phyloP scores from a whole-genome alignment of 2,329 filamentous ascomycete species.

The Aureobasidium sp. region DNA sequence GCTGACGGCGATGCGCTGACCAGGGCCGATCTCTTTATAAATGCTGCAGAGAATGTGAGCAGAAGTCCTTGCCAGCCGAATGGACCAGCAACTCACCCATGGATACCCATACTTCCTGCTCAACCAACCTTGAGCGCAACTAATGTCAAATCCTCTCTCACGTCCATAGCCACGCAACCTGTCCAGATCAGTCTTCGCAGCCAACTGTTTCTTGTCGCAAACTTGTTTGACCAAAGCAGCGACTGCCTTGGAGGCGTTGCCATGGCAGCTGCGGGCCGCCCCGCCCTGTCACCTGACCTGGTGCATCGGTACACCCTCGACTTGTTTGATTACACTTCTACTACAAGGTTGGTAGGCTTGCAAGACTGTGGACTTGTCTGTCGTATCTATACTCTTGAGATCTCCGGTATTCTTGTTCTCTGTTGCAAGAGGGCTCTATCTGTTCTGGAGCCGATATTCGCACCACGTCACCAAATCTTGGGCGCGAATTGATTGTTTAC shows the following conservation, averaged over 20 bases:
- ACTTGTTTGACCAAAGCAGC: neutral
- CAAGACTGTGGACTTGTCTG: neutral
- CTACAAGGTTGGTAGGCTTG: neutral
- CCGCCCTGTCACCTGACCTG: slow-evolving; percentile 1
- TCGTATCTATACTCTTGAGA: neutral
- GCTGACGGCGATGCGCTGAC: slow-evolving; percentile 70
- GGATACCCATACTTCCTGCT: slow-evolving; percentile 23
- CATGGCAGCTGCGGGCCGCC: slow-evolving; percentile 7
- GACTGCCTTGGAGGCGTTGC: slow-evolving; percentile 2
- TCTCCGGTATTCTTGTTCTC: too few relatives aligned
- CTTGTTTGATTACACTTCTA: neutral
- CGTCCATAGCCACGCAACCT: neutral
- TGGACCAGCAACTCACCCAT: slow-evolving; percentile 19
- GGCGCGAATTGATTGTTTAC: slow-evolving; percentile 9
- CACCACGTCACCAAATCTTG: neutral
- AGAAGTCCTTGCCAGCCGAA: neutral
- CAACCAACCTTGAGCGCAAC: neutral
- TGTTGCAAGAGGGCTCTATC: neutral
- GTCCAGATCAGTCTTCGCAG: neutral
- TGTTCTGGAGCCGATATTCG: too few relatives aligned
- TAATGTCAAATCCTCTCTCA: neutral
- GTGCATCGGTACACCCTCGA: neutral
- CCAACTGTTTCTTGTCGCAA: slow-evolving; percentile 1
- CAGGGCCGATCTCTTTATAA: slow-evolving; percentile 80
- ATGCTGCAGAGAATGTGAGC: slow-evolving; percentile 52